These are phyloP conservation scores for Fusarium sp. DNA, from an alignment of 2,329 filamentous ascomycete genomes.

Conservation along the genomic window DNA sequence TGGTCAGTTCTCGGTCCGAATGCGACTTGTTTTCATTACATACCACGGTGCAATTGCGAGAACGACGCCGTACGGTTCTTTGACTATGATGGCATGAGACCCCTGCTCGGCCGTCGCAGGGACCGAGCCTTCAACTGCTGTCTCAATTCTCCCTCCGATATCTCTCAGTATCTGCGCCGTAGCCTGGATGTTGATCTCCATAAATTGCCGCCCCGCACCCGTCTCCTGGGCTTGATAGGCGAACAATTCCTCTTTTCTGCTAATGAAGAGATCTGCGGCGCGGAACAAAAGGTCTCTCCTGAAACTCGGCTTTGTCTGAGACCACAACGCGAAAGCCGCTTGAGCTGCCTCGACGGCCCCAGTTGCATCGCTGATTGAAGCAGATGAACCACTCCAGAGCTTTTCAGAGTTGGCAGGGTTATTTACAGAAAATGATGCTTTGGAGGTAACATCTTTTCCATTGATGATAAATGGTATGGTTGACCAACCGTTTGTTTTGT, in stretches of 20 bases:
- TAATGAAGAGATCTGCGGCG: constrained; percentile 67
- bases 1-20: no score
- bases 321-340: neutral
- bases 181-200: constrained; percentile 49
- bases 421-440: neutral
- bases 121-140: neutral
- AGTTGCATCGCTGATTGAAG: neutral
- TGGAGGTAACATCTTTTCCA: neutral
- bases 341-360: neutral
- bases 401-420: neutral
- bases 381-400: neutral
- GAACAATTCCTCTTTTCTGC: constrained; percentile 67
- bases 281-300: neutral
- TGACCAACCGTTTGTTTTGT: neutral
- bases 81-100: neutral
- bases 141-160: neutral
- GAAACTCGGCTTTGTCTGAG: neutral
- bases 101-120: neutral
- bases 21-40: neutral
- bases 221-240: constrained; percentile 66
- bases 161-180: constrained; percentile 47
- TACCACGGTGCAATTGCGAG: neutral
- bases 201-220: constrained; percentile 51
- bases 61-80: neutral
- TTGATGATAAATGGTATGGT: neutral